Evolutionary conservation across 2,329 filamentous ascomycete species (phyloP).

Genomic region (Dothistroma septosporum): DNA sequence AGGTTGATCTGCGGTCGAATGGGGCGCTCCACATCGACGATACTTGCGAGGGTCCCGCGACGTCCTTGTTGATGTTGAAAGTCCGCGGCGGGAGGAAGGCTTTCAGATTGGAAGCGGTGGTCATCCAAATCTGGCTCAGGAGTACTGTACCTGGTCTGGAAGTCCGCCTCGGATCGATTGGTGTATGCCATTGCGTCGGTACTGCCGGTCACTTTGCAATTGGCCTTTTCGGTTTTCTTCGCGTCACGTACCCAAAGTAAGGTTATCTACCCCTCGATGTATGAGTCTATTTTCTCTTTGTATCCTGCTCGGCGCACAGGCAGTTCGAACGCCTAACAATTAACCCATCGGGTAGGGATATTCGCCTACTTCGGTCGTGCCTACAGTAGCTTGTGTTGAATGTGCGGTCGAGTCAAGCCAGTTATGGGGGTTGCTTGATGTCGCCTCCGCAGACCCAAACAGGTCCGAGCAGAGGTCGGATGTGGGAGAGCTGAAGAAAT

Average conservation of each 20-base stretch:
- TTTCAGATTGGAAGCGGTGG: slow-evolving; percentile 66
- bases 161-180: slow-evolving; percentile 60
- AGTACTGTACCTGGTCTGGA: slow-evolving; percentile 63
- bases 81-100: slow-evolving; percentile 55
- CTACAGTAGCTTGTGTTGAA: slow-evolving; percentile 8
- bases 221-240: background rate
- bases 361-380: slow-evolving; percentile 6
- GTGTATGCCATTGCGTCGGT: slow-evolving; percentile 45
- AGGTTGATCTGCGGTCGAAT: slow-evolving; percentile 45
- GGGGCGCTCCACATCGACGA: slow-evolving; percentile 46
- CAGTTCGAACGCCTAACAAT: slow-evolving; percentile 19
- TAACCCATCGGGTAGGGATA: slow-evolving; percentile 30
- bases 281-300: slow-evolving; percentile 8
- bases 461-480: slow-evolving; percentile 88
- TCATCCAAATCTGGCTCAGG: slow-evolving; percentile 81
- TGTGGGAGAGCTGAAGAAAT: slow-evolving; percentile 66
- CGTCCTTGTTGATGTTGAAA: slow-evolving; percentile 37
- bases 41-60: slow-evolving; percentile 69
- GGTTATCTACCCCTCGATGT: background rate
- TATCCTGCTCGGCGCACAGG: slow-evolving; percentile 13
- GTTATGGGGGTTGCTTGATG: slow-evolving; percentile 91
- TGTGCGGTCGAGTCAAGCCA: slow-evolving; percentile 42
- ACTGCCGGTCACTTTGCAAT: background rate
- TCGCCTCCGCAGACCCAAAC: slow-evolving; percentile 93
- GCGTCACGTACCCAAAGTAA: background rate